phyloP scores from a whole-genome alignment of 768 basidiomycete species.

The Tubosaeta brunneosetosa region DNA sequence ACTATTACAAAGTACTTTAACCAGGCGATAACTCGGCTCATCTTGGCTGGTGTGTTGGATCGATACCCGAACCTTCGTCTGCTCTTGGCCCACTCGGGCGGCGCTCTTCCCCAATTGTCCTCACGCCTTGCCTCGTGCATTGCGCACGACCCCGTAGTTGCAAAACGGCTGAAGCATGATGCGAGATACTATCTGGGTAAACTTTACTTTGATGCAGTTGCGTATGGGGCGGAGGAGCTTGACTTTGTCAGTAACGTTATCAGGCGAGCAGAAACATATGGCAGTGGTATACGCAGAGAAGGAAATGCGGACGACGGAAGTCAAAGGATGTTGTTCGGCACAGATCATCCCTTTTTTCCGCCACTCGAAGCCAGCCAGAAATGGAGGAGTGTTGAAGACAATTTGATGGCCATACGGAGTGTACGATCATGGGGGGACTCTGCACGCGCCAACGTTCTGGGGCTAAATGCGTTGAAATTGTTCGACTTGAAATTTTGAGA shows the following conservation, averaged over 20 bases:
- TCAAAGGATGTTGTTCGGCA: conserved; percentile 70
- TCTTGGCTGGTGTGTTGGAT: conserved; percentile 77
- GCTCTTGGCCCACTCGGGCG: conserved; percentile 84
- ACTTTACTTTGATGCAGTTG: conserved; percentile 82
- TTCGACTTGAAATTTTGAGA: conserved; percentile 46
- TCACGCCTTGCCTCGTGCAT: conserved; percentile 84
- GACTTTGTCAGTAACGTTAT: conserved; percentile 71
- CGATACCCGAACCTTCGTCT: conserved; percentile 70
- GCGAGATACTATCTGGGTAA: conserved; percentile 79
- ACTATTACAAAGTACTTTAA: conserved; percentile 5
- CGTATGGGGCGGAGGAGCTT: conserved; percentile 83
- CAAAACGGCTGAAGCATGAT: conserved; percentile 71
- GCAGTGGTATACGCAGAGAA: conserved; percentile 30
- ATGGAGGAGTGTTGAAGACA: conserved; percentile 85
- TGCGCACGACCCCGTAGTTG: conserved; percentile 77
- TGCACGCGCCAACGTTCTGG: conserved; percentile 60
- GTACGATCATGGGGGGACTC: conserved; percentile 40
- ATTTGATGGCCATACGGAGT: conserved; percentile 68
- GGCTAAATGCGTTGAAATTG: conserved; percentile 66
- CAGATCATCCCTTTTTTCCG: conserved; percentile 90
- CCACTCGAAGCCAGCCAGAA: conserved; percentile 62
- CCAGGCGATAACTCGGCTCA: conserved; percentile 70
- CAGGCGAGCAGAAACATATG: conserved; percentile 51
- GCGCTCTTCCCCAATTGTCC: conserved; percentile 77
- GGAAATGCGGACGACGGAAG: conserved; percentile 42